Base-by-base conservation (phyloP, 2,329 filamentous ascomycete species). In the Colletotrichum gloeosporioides region DNA sequence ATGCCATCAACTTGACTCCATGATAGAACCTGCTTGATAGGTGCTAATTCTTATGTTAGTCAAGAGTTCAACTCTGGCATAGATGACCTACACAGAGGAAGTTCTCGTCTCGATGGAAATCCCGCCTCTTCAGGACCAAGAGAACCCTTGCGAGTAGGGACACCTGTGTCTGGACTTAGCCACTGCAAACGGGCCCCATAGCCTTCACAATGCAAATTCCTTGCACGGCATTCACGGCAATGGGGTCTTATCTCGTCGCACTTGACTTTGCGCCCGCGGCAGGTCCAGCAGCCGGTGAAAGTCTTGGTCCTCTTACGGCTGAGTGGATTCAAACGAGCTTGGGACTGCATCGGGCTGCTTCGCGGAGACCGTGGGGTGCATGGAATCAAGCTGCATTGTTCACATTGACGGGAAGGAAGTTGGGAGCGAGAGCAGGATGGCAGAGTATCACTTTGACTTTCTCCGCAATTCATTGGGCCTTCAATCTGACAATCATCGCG, bases 281-380 rank as follows among this genome's bases (percentile, higher is more conserved):
- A 85, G 8, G 83, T 84, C 83, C 83, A 85, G 72, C 84, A 85
- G 13, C 84, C 84, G 4, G 79, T 80, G 71, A 82, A 82, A 4
- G 79, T 81, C 74, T 83, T 83, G 44, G 74, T 79, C 25, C 79
- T 77, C 32, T 81, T 81, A 25, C 78, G 69, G 65, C 76, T 27
- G 8, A 22, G 36, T 49, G 66, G 6, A 29, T n/a, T n/a, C 2
- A 16, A 4, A 7, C 25, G 25, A 27, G 8, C 31, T 13, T 6
- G 27, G 9, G 16, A 7, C 55, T 59, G 22, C 55, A 59, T 59
- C n/a, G 27, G 27, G 27, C 25, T 27, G 55, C 13, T 27, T 59
- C 55, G 22, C 55, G 22, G 27, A 29, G 27, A 29, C 25, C 15
- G 55, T 59, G 27, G 27, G 55, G 55, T 59, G 55, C 55, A 59